Base-by-base conservation (phyloP, 441 rosid species). In the Pelargonium citronellum region DNA sequence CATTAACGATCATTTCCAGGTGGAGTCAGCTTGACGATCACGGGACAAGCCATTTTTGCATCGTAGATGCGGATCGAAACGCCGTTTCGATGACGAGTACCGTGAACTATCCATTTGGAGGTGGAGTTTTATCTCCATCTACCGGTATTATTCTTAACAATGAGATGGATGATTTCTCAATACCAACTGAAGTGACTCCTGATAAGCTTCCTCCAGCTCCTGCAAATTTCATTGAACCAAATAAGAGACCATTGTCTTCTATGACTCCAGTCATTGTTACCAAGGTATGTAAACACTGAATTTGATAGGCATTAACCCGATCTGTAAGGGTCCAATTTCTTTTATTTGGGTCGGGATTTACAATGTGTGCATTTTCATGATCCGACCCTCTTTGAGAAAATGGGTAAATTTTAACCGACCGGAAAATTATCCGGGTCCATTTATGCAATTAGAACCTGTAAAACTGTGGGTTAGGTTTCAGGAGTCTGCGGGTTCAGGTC, bases 151-250 rank as follows among this genome's bases (percentile, higher is more conserved):
- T 91, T 70, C 83, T 94, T 15, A 91, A 94, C 71, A 76, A 94
- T 63, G 97, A 94, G 85, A 94, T 91, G 97, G 97, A 84, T 9
- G 96, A 91, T 72, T 94, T 91, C 89, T 87, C 95, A 0, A 79
- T 67, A 15, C 98, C 96, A 0, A 69, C 89, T 0, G 96, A 84
- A 75, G 74, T 78, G 74, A 75, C 90, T n/a, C 85, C 87, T 0
- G 98, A 93, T 66, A 73, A 0, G 67, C 93, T 93, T 12, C 97
- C 98, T 73, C 98, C 97, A 0, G 87, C 98, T 5, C 97, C 97
- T 0, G 78, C 96, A 39, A 94, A 94, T 79, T 94, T 83, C 75
- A 89, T 94, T 15, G 68, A 72, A 71, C 83, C 96, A 17, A 90
- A 87, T 73, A 94, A 94, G 78, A 84, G 97, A 73, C 97, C 98